These are phyloP conservation scores for Saksenaea vasiformis DNA, from an alignment of 371 early-diverging fungal species.

Conservation along the genomic window DNA sequence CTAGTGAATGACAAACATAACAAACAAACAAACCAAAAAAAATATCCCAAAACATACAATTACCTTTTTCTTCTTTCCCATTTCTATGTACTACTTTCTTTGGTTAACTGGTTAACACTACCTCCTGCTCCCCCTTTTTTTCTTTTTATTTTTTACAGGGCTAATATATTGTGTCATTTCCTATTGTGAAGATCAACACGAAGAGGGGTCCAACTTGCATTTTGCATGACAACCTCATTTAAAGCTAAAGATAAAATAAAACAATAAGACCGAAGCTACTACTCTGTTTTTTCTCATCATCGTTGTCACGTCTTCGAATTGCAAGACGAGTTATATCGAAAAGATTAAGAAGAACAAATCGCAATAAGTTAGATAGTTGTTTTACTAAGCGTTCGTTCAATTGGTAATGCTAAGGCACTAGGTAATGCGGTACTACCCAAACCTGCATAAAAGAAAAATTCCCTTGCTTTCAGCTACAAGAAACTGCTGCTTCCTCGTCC, in stretches of 20 bases:
- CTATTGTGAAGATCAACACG: neutral
- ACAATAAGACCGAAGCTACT: neutral
- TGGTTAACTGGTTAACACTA: slow-evolving; percentile 4
- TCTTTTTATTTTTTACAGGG: neutral
- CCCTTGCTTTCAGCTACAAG: slow-evolving; percentile 26
- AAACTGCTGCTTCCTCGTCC: slow-evolving; percentile 48
- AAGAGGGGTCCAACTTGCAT: slow-evolving; percentile 5
- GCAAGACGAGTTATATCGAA: no score
- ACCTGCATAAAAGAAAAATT: slow-evolving; percentile 1
- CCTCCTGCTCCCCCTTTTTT: neutral
- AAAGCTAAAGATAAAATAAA: neutral
- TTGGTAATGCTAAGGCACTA: neutral
- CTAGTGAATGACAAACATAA: neutral
- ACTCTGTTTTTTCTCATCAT: neutral
- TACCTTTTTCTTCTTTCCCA: neutral
- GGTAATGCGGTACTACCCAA: neutral
- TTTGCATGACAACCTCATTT: neutral
- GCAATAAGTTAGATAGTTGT: no score
- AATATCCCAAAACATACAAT: neutral
- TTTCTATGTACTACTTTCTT: neutral
- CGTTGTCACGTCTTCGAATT: neutral
- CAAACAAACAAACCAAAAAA: no score
- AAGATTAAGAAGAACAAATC: no score
- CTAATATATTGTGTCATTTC: neutral
- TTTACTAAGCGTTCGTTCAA: no score